Evolutionary conservation across 2,329 filamentous ascomycete genomes (phyloP), one percentile per base, ranked within the genome.

Genomic region (Xylaria hypoxylon): DNA sequence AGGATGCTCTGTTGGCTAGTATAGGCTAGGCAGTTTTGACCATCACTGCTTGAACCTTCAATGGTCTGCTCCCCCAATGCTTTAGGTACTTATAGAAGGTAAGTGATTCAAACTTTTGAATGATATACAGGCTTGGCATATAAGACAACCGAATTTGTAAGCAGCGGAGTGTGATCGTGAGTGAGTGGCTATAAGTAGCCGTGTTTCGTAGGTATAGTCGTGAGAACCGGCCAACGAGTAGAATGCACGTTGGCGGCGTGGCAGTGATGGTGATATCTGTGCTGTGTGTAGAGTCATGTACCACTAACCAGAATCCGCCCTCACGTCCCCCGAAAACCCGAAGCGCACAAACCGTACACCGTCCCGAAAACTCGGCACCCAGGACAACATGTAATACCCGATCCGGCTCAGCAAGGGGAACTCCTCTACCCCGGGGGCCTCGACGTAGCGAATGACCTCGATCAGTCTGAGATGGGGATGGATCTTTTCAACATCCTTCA

Each of bases 391-490:
- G 7, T 64, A 68, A 22, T 57, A 64, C 17, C 33, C 48, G 28
- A 60, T 5, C 17, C 64, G 67, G 56, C 31, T 64, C 13, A 64
- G 2, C 0, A 63, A n/a, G 3, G 63, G 63, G 4, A 68, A 31
- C 45, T 68, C 56, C 55, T 64, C 59, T 11, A 64, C 47, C 3
- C 67, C 59, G 3, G 64, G 57, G 2, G 64, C 64, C 28, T 67
- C 60, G 6, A 69, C 1, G 11, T 62, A 69, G 50, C 57, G 64
- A 35, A 62, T 38, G 1, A 15, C 52, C 57, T 75, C 71, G 13
- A 73, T 35, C 65, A 75, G 48, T 19, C 52, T 64, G 35, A 75
- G 58, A 8, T 56, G 58, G 1, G 70, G 71, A 26, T 75, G 72
- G 13, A 74, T 52, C 26, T 51, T 51, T 44, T 74, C 73, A 7